Base-by-base conservation (phyloP, 164 flowering plant species). In the Chloranthus sessilifolius region DNA sequence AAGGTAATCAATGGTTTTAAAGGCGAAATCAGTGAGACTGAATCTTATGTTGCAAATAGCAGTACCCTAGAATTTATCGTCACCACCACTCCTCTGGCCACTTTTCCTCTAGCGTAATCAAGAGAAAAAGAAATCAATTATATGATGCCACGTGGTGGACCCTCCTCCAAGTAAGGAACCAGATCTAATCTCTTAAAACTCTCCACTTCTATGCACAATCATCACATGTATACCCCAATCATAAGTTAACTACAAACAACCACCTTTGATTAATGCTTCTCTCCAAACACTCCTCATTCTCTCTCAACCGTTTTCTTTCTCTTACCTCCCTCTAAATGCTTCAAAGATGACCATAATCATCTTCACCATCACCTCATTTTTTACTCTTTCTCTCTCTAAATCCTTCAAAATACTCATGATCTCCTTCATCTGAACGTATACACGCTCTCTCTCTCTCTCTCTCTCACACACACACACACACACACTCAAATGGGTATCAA, bases 401-500 rank as follows among this genome's bases (percentile, higher is more conserved):
- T n/a, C n/a, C n/a, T n/a, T n/a, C n/a, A n/a, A n/a, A n/a, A n/a
- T n/a, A n/a, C n/a, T n/a, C n/a, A n/a, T n/a, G n/a, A n/a, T 44
- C 33, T 44, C 33, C 20, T 19, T 26, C 31, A 7, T 20, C n/a
- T n/a, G 17, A 12, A 14, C n/a, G 7, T 16, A 39, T 3, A 9
- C 5, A 16, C 5, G 12, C 52, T 31, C 43, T 29, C 20, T 39
- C 17, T 40, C 23, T 31, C n/a, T 17, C 27, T 50, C 17, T 35
- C 35, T 50, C 56, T 36, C 43, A 62, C 55, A 56, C 45, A 35
- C 42, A n/a, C 31, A 33, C 20, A 40, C 9, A n/a, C 22, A 11
- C 36, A 50, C 15, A 15, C 43, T 37, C 46, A 16, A 52, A 75
- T 78, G 82, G 75, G 65, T 8, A 64, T 73, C 62, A 80, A 76